phyloP scores from a whole-genome alignment of 1,284 basidiomycete species.

The Leccinum subspadiceum region DNA sequence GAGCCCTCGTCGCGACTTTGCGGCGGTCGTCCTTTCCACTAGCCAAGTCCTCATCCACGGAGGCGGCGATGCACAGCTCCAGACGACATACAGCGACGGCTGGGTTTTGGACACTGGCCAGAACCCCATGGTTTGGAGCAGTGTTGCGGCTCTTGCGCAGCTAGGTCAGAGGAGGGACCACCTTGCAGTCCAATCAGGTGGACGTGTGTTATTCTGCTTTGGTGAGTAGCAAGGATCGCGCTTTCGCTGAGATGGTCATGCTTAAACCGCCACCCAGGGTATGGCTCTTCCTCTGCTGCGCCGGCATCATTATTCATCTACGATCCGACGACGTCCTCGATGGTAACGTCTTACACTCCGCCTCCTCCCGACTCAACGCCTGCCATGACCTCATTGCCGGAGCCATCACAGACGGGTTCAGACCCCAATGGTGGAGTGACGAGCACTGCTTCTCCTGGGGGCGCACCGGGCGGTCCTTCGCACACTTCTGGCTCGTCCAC shows the following conservation, averaged over 20 bases:
- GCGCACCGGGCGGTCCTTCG: constrained; percentile 10
- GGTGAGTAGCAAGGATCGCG: constrained; percentile 48
- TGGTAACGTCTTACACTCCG: constrained; percentile 33
- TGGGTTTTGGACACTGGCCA: constrained; percentile 70
- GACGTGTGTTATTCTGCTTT: constrained; percentile 72
- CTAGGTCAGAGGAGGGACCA: constrained; percentile 71
- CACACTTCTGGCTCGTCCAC: constrained; percentile 11
- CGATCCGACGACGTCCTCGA: constrained; percentile 38
- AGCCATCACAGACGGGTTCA: constrained; percentile 24
- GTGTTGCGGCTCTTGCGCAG: constrained; percentile 48
- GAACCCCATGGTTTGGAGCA: constrained; percentile 56
- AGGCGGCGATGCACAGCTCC: constrained; percentile 61
- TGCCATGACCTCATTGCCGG: constrained; percentile 28
- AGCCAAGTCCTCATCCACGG: constrained; percentile 73
- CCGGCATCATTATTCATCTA: constrained; percentile 53
- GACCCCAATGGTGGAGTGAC: constrained; percentile 15
- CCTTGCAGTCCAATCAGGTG: constrained; percentile 60
- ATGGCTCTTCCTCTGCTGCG: constrained; percentile 42
- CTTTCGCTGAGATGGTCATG: background rate
- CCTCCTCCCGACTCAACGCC: constrained; percentile 26
- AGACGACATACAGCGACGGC: constrained; percentile 62
- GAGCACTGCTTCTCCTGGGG: constrained; percentile 1
- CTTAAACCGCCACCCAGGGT: constrained; percentile 46
- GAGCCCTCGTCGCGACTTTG: constrained; percentile 65
- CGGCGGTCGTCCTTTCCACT: constrained; percentile 51